Evolutionary conservation across 352 stramenopile species (phyloP), one percentile per base, ranked within the genome.

Genomic region (Phytophthora sojae): DNA sequence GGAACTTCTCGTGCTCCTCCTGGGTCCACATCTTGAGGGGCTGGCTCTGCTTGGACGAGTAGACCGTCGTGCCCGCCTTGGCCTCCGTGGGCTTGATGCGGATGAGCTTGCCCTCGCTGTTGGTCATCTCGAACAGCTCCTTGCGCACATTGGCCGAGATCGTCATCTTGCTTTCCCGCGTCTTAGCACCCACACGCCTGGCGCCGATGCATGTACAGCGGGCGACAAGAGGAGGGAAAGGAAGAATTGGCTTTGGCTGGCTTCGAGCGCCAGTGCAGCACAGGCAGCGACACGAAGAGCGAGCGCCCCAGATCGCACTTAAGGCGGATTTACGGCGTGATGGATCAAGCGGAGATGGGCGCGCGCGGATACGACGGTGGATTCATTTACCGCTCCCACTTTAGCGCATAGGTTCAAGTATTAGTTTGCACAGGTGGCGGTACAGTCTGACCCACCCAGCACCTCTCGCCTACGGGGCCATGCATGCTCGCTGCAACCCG

Each of bases 11-110:
- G 74, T 96, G 89, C 75, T 95, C 87, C 52, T 95, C 85, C 57
- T 92, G 83, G 12, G 87, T 92, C 87, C 87, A 95, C 83, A 95
- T 93, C 60, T 92, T 92, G 61, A 94, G 83, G 53, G 87, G 87
- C 74, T 94, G 87, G 44, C 81, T 86, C 74, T 94, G 87, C 73
- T 93, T 93, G 47, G 83, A 92, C 62, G 87, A 93, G 75, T 94
- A 94, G 26, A 94, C 87, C 6, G 87, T 94, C 50, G 87, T 94
- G 62, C 87, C 87, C 25, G 87, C 87, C 80, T 94, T 94, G 52
- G 87, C 87, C 66, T 94, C 87, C 29, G 87, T 94, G 39, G 87
- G 87, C 72, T 92, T 92, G 64, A 94, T 94, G 60, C 87, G 87
- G 68, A 94, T 94, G 70, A 94, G 85, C 65, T 91, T 90, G 39